Evolutionary conservation across 768 basidiomycete species (phyloP).

Genomic region (Pleurotus tuber-regium): DNA sequence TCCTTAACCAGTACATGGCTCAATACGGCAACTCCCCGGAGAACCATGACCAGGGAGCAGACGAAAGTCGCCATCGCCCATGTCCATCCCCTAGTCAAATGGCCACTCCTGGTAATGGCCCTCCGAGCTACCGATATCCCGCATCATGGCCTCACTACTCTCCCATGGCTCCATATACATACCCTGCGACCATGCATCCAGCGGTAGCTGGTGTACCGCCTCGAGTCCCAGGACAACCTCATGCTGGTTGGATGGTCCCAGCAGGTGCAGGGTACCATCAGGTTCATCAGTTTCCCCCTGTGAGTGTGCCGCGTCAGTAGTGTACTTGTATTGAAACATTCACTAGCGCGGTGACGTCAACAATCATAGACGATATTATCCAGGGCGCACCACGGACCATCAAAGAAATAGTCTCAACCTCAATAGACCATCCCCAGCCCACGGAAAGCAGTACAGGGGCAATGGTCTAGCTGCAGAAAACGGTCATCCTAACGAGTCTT

Average conservation of each 20-base stretch:
- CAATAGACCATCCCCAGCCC: background rate
- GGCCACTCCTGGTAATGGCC: background rate
- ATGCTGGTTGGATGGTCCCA: background rate
- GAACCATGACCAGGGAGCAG: too few species aligned
- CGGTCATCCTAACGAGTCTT: background rate
- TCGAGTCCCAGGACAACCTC: background rate
- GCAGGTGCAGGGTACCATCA: background rate
- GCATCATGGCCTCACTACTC: background rate
- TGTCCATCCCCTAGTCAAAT: background rate
- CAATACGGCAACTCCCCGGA: background rate
- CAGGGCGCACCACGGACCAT: background rate
- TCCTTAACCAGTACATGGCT: background rate
- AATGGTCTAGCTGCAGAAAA: background rate
- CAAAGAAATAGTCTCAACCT: background rate
- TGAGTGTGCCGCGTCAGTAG: too few species aligned
- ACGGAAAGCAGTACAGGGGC: background rate
- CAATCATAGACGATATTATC: background rate
- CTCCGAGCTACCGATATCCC: background rate
- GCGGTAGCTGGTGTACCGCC: too few species aligned
- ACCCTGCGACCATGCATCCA: too few species aligned
- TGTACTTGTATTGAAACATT: background rate
- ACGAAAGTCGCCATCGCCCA: background rate
- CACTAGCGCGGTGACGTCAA: background rate
- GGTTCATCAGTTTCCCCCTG: too few species aligned
- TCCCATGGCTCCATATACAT: background rate